Conservation (phyloP, 2,329 filamentous ascomycete genomes). For the Monilinia fructicola region DNA sequence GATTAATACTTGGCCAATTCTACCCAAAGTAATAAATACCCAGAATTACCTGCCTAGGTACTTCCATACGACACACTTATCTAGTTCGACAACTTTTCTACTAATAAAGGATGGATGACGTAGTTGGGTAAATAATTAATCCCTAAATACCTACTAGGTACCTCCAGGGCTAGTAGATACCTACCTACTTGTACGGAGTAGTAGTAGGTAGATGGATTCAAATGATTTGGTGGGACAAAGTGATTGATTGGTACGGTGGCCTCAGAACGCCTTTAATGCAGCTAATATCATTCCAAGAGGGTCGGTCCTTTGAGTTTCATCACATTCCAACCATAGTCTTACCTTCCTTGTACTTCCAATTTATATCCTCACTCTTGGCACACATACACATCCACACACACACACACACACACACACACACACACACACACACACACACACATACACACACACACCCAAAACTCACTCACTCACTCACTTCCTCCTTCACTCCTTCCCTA, state of each 20-base stretch:
- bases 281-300: slow-evolving; percentile 18
- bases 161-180: no score
- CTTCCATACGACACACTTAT: background rate
- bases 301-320: background rate
- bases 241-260: slow-evolving; percentile 12
- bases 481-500: no score
- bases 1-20: background rate
- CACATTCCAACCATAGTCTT: background rate
- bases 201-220: no score
- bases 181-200: no score
- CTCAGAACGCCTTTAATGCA: background rate
- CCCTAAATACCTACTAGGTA: background rate
- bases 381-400: no score
- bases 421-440: no score
- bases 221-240: background rate
- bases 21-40: background rate
- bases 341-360: background rate
- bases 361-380: background rate
- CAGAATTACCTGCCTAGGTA: background rate
- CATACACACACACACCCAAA: no score
- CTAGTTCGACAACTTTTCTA: background rate
- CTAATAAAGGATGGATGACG: slow-evolving; percentile 11
- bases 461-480: no score
- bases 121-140: background rate
- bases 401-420: no score